Evolutionary conservation across 768 basidiomycete species (phyloP).

Genomic region (Termitomyces sp.): DNA sequence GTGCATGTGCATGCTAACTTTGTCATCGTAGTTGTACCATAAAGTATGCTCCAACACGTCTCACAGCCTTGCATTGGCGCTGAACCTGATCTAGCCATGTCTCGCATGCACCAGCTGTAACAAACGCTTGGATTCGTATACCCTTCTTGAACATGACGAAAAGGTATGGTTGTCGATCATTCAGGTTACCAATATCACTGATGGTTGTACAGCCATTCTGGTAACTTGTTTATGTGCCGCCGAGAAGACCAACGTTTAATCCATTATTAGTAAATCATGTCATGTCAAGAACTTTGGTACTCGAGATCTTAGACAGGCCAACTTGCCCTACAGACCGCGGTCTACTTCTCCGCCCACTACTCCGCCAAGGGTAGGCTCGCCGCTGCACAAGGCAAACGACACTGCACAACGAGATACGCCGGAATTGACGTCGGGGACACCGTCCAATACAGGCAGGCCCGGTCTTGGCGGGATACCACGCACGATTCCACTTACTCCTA

Average conservation of each 20-base stretch:
- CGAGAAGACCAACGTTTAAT: background rate
- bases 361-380: slow-evolving; percentile 26
- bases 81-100: slow-evolving; percentile 53
- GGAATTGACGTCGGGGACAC: slow-evolving; percentile 6
- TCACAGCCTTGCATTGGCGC: background rate
- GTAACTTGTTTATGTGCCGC: slow-evolving; percentile 21
- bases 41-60: slow-evolving; percentile 41
- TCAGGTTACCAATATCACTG: background rate
- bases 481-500: slow-evolving; percentile 45
- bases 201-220: slow-evolving; percentile 41
- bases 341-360: slow-evolving; percentile 18
- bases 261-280: slow-evolving; percentile 63
- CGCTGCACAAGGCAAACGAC: no score
- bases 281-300: slow-evolving; percentile 79
- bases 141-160: slow-evolving; percentile 78
- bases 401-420: no score
- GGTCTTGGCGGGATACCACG: slow-evolving; percentile 45
- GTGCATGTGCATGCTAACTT: background rate
- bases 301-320: slow-evolving; percentile 64
- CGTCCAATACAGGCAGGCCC: slow-evolving; percentile 44
- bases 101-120: slow-evolving; percentile 72
- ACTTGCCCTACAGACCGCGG: slow-evolving; percentile 40
- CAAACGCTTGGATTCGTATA: slow-evolving; percentile 73
- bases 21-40: slow-evolving; percentile 60
- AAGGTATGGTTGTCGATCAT: slow-evolving; percentile 42